Conservation (phyloP, 495 filamentous ascomycete genomes). For the Cryomyces minteri region DNA sequence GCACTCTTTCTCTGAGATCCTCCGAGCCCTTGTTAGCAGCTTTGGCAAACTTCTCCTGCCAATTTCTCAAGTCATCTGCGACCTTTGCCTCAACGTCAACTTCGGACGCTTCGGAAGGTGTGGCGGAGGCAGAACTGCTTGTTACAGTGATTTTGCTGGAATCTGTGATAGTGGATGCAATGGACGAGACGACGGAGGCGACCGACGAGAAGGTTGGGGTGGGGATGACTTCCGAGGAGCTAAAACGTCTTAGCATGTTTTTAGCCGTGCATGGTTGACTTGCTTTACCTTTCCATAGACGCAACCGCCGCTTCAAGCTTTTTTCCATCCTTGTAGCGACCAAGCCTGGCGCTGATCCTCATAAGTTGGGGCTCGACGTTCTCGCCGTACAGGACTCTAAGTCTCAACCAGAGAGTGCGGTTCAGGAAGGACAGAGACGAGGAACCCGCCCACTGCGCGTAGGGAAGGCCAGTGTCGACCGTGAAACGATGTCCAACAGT, state of each 20-base stretch:
- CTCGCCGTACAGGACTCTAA: slow-evolving; percentile 64
- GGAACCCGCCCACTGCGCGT: slow-evolving; percentile 48
- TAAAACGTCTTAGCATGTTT: background rate
- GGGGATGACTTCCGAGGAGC: background rate
- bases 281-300: slow-evolving; percentile 30
- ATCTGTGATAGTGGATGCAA: slow-evolving; percentile 5
- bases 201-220: background rate
- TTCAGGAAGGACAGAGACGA: slow-evolving; percentile 49
- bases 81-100: slow-evolving; percentile 37
- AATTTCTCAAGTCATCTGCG: slow-evolving; percentile 55
- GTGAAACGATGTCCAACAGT: slow-evolving; percentile 44
- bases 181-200: slow-evolving; percentile 1
- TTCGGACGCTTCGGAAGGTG: slow-evolving; percentile 14
- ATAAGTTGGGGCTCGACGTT: slow-evolving; percentile 92
- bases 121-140: slow-evolving; percentile 4
- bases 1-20: slow-evolving; percentile 46
- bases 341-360: slow-evolving; percentile 77
- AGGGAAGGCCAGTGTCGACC: slow-evolving; percentile 51
- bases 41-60: slow-evolving; percentile 71
- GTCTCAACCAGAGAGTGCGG: slow-evolving; percentile 56
- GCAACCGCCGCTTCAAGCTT: slow-evolving; percentile 38
- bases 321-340: slow-evolving; percentile 56
- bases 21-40: slow-evolving; percentile 66
- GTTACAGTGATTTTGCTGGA: background rate
- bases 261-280: background rate